Evolutionary conservation across 257 asterid species (phyloP), one percentile per base, ranked within the genome.

Genomic region (Fraxinus pennsylvanica): DNA sequence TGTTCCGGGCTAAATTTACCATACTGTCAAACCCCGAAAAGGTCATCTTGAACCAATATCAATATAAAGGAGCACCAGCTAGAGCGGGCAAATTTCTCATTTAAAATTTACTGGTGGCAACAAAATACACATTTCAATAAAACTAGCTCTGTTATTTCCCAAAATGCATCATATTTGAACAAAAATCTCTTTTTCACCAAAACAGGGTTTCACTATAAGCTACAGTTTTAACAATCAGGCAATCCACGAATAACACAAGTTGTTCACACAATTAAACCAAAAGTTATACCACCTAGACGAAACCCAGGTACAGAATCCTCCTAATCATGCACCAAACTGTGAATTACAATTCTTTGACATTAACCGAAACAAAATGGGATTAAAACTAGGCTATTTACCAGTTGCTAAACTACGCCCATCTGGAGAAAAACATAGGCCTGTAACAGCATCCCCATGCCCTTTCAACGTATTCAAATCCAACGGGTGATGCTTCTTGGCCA

Each of bases 401-500:
- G 99, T 96, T 5, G 97, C 97, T 82, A 95, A 88, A 85, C 89
- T 85, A 63, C 87, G 89, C 14, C 89, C 94, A 89, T 96, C 96
- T 3, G 91, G 83, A 39, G 97, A 96, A 80, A 95, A 96, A 75
- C 95, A 88, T 43, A 96, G 68, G 47, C 97, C 93, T 12, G 94
- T 89, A 82, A 96, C 96, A 72, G 91, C 91, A 87, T 93, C 99
- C 9, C 97, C 91, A 82, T 96, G 98, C 71, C 99, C 99, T 86
- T 96, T 96, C 82, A 95, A 85, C 71, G 98, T 95, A 85, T 95
- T 96, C 92, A 96, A 89, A 89, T 96, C 99, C 92, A 96, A 83
- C 69, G 81, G 92, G 82, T 93, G 98, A 78, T 92, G 99, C 89
- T 86, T 86, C 87, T 89, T 92, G 81, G 87, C 89, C 54, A 88